Percentiles rank a stretch among this genome's conserved stretches.
These are phyloP conservation scores for Hypoxylon sp. DNA, from an alignment of 2,329 filamentous ascomycete species.

Conservation along the genomic window DNA sequence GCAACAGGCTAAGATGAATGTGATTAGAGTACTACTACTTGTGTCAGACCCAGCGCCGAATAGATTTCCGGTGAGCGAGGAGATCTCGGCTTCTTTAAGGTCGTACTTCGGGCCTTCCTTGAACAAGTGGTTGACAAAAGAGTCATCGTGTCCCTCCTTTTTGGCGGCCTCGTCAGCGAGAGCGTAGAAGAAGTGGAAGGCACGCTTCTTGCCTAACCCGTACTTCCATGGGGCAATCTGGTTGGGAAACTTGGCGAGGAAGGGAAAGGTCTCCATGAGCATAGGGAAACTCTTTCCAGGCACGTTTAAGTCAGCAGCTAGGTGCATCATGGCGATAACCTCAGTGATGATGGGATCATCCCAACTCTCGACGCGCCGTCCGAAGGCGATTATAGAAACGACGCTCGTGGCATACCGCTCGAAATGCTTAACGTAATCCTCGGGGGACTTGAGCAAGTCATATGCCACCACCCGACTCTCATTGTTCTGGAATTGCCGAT, in stretches of 20 bases:
- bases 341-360: constrained; percentile 72
- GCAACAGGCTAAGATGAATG: constrained; percentile 66
- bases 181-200: constrained; percentile 66
- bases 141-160: constrained; percentile 55
- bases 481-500: constrained; percentile 69
- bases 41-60: constrained; percentile 67
- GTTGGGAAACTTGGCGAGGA: constrained; percentile 64
- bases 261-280: constrained; percentile 70
- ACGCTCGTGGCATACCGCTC: constrained; percentile 69
- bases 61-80: constrained; percentile 63
- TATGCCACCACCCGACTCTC: constrained; percentile 70
- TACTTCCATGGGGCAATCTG: constrained; percentile 66
- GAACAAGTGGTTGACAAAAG: constrained; percentile 65
- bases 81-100: constrained; percentile 62
- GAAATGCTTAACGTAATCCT: constrained; percentile 66
- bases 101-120: constrained; percentile 62
- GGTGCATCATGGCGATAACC: constrained; percentile 71
- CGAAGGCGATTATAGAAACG: constrained; percentile 70
- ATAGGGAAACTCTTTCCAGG: constrained; percentile 69
- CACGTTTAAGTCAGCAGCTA: constrained; percentile 69
- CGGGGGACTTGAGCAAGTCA: constrained; percentile 61
- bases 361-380: constrained; percentile 64
- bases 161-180: constrained; percentile 65
- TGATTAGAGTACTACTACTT: constrained; percentile 62
- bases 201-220: constrained; percentile 63